Percentiles rank a stretch among this genome's conserved stretches.
These are phyloP conservation scores for Suillus subaureus DNA, from an alignment of 768 basidiomycete species.

Conservation along the genomic window DNA sequence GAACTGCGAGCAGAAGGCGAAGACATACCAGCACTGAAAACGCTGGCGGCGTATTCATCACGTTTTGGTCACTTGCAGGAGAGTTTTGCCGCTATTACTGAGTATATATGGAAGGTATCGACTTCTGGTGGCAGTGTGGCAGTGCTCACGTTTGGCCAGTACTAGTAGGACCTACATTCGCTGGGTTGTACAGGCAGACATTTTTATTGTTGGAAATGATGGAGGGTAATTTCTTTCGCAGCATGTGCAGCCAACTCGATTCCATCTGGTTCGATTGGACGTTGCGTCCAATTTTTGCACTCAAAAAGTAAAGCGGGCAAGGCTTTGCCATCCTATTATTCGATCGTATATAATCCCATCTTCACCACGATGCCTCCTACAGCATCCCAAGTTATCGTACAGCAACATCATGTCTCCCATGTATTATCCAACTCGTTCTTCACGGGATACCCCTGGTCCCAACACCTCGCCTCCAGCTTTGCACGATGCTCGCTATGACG, in stretches of 20 bases:
- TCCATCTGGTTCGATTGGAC: not conserved
- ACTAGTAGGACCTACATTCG: not conserved
- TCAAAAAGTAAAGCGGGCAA: not conserved
- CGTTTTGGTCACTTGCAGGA: not conserved
- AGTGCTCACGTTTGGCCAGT: not conserved
- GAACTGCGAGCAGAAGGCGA: conserved; percentile 55
- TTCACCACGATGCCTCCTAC: not conserved
- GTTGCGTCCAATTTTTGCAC: not conserved
- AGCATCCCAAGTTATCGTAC: not conserved
- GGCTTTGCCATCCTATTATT: conserved; percentile 5
- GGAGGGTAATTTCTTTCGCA: not conserved
- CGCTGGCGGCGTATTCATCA: conserved; percentile 12
- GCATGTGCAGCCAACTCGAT: not conserved
- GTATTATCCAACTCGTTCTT: not conserved
- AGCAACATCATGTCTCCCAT: not conserved
- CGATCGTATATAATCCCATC: conserved; percentile 8
- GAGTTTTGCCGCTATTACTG: not conserved
- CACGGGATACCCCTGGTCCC: not conserved
- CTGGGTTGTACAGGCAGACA: not conserved
- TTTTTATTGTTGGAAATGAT: not conserved
- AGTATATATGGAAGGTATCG: not conserved
- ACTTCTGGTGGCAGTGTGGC: not conserved
- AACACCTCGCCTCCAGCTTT: not conserved
- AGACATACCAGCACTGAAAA: conserved; percentile 47
- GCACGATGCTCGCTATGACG: conserved; percentile 2